A percentile compares a stretch with the other conserved stretches of the same genome.
Conservation (phyloP, 805 yeast genomes). For the Saccharomycopsis schoenii region DNA sequence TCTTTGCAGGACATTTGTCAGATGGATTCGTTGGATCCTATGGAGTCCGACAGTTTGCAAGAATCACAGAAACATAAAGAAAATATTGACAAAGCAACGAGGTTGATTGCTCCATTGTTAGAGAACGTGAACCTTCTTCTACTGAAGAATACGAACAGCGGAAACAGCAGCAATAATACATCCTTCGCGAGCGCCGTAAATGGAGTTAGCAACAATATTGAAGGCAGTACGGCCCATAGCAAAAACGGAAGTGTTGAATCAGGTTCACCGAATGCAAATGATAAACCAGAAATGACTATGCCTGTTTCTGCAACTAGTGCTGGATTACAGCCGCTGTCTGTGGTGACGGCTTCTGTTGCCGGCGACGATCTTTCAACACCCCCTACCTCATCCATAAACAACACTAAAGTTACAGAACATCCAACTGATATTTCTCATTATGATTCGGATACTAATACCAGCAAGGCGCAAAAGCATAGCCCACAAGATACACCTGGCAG, state of each 20-base stretch:
- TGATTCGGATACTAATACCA: background rate
- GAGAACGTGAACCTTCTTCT: slow-evolving; percentile 38
- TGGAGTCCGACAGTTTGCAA: slow-evolving; percentile 21
- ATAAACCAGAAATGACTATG: background rate
- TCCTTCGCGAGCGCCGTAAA: background rate
- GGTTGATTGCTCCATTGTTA: slow-evolving; percentile 32
- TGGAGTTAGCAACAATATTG: background rate
- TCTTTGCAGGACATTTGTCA: slow-evolving; percentile 61
- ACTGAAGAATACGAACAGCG: slow-evolving; percentile 18
- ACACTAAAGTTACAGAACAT: background rate
- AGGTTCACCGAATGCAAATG: background rate
- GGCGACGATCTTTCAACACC: background rate
- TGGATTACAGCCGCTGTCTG: background rate
- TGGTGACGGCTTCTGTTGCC: background rate
- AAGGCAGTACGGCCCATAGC: background rate
- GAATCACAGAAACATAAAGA: slow-evolving; percentile 45
- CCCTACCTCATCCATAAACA: background rate
- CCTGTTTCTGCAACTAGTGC: background rate
- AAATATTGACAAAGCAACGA: slow-evolving; percentile 43
- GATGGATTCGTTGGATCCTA: slow-evolving; percentile 2
- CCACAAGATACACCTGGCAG: background rate
- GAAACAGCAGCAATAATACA: background rate
- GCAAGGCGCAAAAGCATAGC: background rate
- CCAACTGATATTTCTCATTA: background rate
- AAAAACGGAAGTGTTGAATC: background rate